Base-by-base conservation (phyloP, 2,329 filamentous ascomycete genomes). In the Coniochaeta hoffmannii region DNA sequence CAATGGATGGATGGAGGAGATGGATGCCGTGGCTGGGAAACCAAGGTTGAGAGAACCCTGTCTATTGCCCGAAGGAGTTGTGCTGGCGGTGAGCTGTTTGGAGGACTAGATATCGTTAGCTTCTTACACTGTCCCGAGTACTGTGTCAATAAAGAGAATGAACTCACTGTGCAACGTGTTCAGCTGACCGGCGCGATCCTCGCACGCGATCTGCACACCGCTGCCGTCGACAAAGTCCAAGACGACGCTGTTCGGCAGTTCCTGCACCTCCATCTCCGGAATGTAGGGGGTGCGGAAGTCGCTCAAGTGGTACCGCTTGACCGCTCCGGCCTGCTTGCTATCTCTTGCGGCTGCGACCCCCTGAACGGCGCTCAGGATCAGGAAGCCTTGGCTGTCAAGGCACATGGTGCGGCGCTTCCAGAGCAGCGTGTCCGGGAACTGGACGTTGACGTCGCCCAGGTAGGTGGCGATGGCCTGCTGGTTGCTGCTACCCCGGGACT, bases 401-500 rank as follows among this genome's bases (percentile, higher is more conserved):
- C 87, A 87, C 72, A 97, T 85, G 65, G 87, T 91, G 58, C 94
- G 85, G 55, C 93, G 88, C 75, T 97, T 99, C 94, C 94, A 99
- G 12, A 99, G 79, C 50, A 99, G 78, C 55, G 90, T 96, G 67
- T 97, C 93, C 0, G 94, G 94, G 68, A 99, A 97, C 68, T 99
- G 94, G 11, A 97, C 89, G 64, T 99, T 97, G 60, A 99, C 87
- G 65, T 97, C 90, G 51, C 92, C 90, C 69, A 96, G 81, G 59
- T 87, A 85, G 3, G 89, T 78, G 26, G 86, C 78, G 53, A 85
- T 73, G 50, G 69, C 71, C 15, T 70, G 62, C 57, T 68, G 62
- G n/a, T 51, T 66, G 62, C 50, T 56, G 41, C 26, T 28, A 11
- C 41, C 58, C 32, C 50, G 49, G 58, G 44, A 53, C 55, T 35